These are phyloP conservation scores for Penicillium capsulatum DNA, from an alignment of 2,329 filamentous ascomycete species.

Conservation along the genomic window DNA sequence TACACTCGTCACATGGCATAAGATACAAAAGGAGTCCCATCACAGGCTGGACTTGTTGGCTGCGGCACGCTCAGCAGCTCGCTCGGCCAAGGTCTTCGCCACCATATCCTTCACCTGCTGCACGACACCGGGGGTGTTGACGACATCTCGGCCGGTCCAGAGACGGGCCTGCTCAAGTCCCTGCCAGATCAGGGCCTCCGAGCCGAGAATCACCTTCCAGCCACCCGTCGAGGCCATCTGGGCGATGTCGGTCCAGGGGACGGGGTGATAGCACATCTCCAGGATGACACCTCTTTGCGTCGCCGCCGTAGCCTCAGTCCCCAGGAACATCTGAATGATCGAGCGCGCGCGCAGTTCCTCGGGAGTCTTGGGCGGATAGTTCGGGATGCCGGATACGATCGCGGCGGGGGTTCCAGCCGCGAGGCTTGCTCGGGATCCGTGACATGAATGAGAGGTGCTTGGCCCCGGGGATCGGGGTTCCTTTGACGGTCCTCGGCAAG, in stretches of 20 bases:
- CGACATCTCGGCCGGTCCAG: constrained; percentile 62
- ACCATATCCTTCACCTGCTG: constrained; percentile 55
- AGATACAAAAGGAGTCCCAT: constrained; percentile 9
- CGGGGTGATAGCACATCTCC: constrained; percentile 81
- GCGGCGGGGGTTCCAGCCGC: constrained; percentile 58
- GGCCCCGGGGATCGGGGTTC: constrained; percentile 41
- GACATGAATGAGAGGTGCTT: constrained; percentile 55
- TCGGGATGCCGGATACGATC: constrained; percentile 70
- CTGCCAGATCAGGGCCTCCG: constrained; percentile 73
- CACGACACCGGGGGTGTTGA: constrained; percentile 54
- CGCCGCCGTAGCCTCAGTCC: constrained; percentile 11
- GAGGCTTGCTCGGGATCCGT: constrained; percentile 58
- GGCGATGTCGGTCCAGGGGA: constrained; percentile 63
- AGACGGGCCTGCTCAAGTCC: constrained; percentile 61
- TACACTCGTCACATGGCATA: constrained; percentile 19
- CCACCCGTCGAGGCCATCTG: constrained; percentile 57
- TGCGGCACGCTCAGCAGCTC: constrained; percentile 5
- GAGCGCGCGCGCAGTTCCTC: constrained; percentile 59
- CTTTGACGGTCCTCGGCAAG: constrained; percentile 60
- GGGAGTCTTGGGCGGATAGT: constrained; percentile 64
- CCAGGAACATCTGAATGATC: constrained; percentile 45
- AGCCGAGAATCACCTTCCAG: constrained; percentile 72
- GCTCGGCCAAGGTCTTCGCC: constrained; percentile 45
- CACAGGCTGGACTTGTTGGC: constrained; percentile 27
- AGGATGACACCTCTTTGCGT: constrained; percentile 63